phyloP scores from a whole-genome alignment of 306 rosid genomes.

The Quercus mongolica region DNA sequence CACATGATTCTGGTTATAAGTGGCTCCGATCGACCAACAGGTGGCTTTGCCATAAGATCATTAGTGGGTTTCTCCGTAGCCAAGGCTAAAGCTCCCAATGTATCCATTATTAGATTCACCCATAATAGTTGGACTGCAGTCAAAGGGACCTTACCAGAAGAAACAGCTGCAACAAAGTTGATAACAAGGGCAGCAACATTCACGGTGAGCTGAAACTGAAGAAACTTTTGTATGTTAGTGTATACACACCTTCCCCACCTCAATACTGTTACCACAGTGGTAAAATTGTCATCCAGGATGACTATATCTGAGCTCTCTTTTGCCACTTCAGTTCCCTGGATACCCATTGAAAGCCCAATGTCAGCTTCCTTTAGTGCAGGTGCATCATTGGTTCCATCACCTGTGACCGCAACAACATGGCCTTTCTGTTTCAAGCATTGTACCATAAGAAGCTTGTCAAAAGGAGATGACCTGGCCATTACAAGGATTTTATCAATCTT shows the following conservation, averaged over 20 bases:
- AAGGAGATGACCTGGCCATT: constrained; percentile 24
- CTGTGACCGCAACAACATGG: constrained; percentile 28
- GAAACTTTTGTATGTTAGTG: constrained; percentile 25
- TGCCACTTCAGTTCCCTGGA: constrained; percentile 31
- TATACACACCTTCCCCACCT: constrained; percentile 30
- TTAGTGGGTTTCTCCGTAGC: constrained; percentile 19
- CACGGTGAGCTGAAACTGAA: constrained; percentile 29
- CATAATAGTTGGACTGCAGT: constrained; percentile 27
- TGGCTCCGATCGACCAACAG: constrained; percentile 6
- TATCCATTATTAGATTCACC: constrained; percentile 31
- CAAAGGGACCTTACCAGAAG: constrained; percentile 17
- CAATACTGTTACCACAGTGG: constrained; percentile 13
- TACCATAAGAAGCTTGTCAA: constrained; percentile 29
- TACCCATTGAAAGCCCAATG: constrained; percentile 31
- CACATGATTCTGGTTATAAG: constrained; percentile 25
- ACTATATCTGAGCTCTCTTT: constrained; percentile 31
- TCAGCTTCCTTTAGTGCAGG: constrained; percentile 28
- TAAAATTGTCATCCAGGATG: constrained; percentile 18
- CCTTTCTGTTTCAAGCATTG: constrained; percentile 23
- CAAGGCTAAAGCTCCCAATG: constrained; percentile 32
- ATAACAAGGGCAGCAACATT: constrained; percentile 17
- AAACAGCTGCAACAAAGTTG: constrained; percentile 18
- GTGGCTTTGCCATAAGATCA: constrained; percentile 15
- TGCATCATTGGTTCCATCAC: constrained; percentile 29
- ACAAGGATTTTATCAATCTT: constrained; percentile 14